Base-by-base conservation (phyloP, 192 early-diverging fungal species). In the Gigaspora rosea region DNA sequence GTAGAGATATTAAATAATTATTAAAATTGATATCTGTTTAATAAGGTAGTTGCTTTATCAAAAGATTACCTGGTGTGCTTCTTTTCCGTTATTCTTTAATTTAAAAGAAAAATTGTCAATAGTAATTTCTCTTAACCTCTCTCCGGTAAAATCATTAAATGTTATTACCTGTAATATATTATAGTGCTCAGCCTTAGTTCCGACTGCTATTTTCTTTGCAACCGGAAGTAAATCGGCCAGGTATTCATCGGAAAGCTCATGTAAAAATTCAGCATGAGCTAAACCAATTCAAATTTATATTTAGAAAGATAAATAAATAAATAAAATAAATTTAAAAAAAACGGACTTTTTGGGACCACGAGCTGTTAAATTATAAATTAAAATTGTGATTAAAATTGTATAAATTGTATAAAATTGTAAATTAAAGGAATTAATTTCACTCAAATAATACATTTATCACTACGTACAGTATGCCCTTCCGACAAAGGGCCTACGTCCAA, bases 221-320 rank as follows among this genome's bases (percentile, higher is more conserved):
- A 93, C 85, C 18, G 94, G 95, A 74, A 97, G 85, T 13, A 95
- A 54, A 75, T 97, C 97, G 11, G 88, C 88, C 76, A 98, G 82
- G 65, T 83, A 86, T 78, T 92, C 92, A 71, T 97, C 95, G 51
- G 94, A 91, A 27, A 98, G 80, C 85, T 98, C 85, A 79, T 97
- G 94, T 84, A 95, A 83, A 83, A 94, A 94, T 79, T 96, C 90
- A 58, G 94, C 92, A 72, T 98, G 97, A 67, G 88, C 92, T 94
- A 78, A 75, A 62, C 62, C 59, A 75, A 15, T 71, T 75, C 36
- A 47, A 3, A 35, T 18, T 9, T 27, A 66, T 22, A 8, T 5
- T 18, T 41, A 2, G n/a, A 33, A 2, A 12, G 32, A 0, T 49
- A 68, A 33, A 12, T 50, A 73, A 54, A 49, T 10, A 47, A 65